Percentiles rank a stretch among this genome's conserved stretches.
phyloP scores from a whole-genome alignment of 202 grass and related monocot species.

The Schoenoplectus triqueter region DNA sequence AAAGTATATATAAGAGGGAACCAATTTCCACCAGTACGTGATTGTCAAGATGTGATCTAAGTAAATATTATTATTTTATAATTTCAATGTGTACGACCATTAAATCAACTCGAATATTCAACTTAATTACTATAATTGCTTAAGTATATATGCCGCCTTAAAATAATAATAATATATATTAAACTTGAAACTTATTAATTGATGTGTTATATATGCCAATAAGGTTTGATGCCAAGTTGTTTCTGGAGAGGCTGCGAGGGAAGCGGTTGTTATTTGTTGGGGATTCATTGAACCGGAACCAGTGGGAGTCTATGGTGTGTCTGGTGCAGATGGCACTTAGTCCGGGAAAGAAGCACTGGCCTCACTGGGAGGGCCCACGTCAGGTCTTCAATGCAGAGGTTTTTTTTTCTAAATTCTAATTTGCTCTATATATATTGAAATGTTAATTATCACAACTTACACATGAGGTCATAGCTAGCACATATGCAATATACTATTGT shows the following conservation, averaged over 20 bases:
- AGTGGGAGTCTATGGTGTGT: slow-evolving; percentile 99
- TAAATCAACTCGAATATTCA: slow-evolving; percentile 10
- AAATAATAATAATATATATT: background rate
- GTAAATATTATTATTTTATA: background rate
- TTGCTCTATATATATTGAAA: no score
- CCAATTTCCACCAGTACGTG: slow-evolving; percentile 23
- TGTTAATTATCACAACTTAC: no score
- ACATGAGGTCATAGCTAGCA: no score
- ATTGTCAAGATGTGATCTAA: slow-evolving; percentile 23
- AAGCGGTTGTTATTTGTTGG: slow-evolving; percentile 98
- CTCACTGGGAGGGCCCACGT: slow-evolving; percentile 54
- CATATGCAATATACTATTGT: no score
- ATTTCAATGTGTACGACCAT: background rate
- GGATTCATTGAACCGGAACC: slow-evolving; percentile 97
- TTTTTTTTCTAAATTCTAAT: no score
- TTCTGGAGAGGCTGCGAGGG: slow-evolving; percentile 71
- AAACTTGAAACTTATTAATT: background rate
- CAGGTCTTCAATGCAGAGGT: slow-evolving; percentile 80
- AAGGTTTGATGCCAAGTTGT: slow-evolving; percentile 85
- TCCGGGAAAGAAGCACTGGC: slow-evolving; percentile 76
- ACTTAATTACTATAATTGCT: background rate
- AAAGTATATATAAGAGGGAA: background rate
- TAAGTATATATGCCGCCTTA: background rate
- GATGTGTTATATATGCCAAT: background rate
- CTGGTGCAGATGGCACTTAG: slow-evolving; percentile 68